Evolutionary conservation across 495 filamentous ascomycete species (phyloP).

Genomic region (Viridothelium virens): DNA sequence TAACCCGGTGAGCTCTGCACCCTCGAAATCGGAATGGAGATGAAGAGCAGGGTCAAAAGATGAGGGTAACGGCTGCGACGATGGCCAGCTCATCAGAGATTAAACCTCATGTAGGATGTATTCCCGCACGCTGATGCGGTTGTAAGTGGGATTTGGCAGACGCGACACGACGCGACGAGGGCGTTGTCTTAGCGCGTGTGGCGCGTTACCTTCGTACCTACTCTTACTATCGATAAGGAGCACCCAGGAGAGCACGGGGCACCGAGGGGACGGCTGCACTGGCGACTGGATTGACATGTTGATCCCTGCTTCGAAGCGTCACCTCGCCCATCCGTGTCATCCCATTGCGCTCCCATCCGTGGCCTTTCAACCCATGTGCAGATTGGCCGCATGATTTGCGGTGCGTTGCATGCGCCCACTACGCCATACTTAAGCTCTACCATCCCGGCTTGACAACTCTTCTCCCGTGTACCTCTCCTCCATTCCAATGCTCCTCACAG

Average conservation of each 20-base stretch:
- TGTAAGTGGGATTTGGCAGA: neutral
- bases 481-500: conserved; percentile 6
- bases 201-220: too few species aligned
- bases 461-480: neutral
- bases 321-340: neutral
- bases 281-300: neutral
- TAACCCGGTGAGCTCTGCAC: conserved; percentile 20
- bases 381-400: conserved; percentile 1
- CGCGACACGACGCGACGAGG: neutral
- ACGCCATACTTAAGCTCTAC: neutral
- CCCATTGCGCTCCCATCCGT: too few species aligned
- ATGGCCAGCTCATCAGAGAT: neutral
- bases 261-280: too few species aligned
- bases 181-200: too few species aligned
- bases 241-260: too few species aligned
- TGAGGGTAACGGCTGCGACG: conserved; percentile 26
- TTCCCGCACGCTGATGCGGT: neutral
- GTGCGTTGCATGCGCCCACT: neutral
- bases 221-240: neutral
- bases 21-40: conserved; percentile 42
- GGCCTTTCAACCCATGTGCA: neutral
- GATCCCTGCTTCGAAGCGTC: neutral
- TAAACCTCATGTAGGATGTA: neutral
- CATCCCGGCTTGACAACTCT: neutral
- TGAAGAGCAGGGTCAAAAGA: conserved; percentile 50